Evolutionary conservation across 2,329 filamentous ascomycete genomes (phyloP).

Genomic region (Sordariomycetes sp.): DNA sequence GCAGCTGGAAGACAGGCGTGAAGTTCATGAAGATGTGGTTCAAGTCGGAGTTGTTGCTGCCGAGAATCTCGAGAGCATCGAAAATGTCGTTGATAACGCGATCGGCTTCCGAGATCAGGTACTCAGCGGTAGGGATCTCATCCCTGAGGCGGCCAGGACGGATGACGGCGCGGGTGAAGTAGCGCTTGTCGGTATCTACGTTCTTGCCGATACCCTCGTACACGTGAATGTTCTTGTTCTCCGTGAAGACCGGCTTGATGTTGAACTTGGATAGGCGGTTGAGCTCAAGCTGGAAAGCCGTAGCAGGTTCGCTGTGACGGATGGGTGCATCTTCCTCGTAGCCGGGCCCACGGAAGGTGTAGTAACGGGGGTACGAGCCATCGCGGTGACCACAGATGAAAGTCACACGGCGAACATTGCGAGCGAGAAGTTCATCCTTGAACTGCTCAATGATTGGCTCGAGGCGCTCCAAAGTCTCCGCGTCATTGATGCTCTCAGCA

Average conservation of each 20-base stretch:
- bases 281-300: constrained; percentile 98
- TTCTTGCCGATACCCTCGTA: constrained; percentile 95
- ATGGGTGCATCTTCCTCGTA: constrained; percentile 93
- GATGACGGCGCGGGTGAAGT: constrained; percentile 95
- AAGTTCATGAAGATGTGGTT: constrained; percentile 99
- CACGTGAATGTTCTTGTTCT: constrained; percentile 98
- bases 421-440: constrained; percentile 75
- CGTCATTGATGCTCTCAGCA: constrained; percentile 73
- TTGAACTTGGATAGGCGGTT: constrained; percentile 91
- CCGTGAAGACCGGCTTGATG: constrained; percentile 96
- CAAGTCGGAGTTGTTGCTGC: constrained; percentile 97
- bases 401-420: constrained; percentile 79
- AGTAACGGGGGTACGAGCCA: constrained; percentile 92
- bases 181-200: constrained; percentile 92
- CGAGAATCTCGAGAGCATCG: constrained; percentile 94
- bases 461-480: constrained; percentile 70
- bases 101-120: constrained; percentile 94
- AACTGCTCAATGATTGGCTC: constrained; percentile 65
- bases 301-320: constrained; percentile 89
- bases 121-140: constrained; percentile 97
- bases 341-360: constrained; percentile 88
- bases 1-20: constrained; percentile 87
- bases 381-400: constrained; percentile 96
- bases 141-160: constrained; percentile 89
- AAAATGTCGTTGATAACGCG: constrained; percentile 96